These are phyloP conservation scores for Hibiscus syriacus DNA, from an alignment of 345 rosid genomes.

Conservation along the genomic window DNA sequence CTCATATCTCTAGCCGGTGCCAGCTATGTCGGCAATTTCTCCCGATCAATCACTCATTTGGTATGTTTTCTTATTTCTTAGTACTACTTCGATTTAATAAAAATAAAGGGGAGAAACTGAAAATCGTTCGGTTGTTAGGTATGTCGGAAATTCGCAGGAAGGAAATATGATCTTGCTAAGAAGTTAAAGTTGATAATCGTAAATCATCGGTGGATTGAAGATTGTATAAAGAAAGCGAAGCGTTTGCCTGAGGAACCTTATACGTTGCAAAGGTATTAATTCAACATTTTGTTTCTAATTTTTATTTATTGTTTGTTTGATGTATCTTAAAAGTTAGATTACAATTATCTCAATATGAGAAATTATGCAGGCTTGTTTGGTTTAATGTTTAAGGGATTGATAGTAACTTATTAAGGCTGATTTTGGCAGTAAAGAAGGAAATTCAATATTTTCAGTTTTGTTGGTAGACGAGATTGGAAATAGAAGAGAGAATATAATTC, in stretches of 20 bases:
- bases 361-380: not conserved
- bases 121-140: conserved; percentile 29
- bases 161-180: conserved; percentile 56
- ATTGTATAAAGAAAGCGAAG: conserved; percentile 53
- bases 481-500: not conserved
- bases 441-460: not conserved
- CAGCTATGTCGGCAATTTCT: conserved; percentile 70
- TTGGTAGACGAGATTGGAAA: not conserved
- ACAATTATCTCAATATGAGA: not conserved
- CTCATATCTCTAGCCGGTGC: conserved; percentile 65
- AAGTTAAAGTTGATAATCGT: conserved; percentile 46
- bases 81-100: not conserved
- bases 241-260: conserved; percentile 62
- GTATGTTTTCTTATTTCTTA: conserved; percentile 23
- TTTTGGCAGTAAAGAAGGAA: not conserved
- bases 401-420: not conserved
- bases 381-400: not conserved
- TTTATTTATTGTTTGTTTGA: not conserved
- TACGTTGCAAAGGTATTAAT: conserved; percentile 44
- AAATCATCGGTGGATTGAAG: conserved; percentile 84
- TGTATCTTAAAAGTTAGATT: not conserved
- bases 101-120: too few relatives aligned
- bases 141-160: conserved; percentile 76
- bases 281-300: not conserved
- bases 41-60: conserved; percentile 70